A percentile compares a stretch with the other conserved stretches of the same genome.
phyloP scores from a whole-genome alignment of 768 basidiomycete genomes.

The Pleurotus ostreatus region DNA sequence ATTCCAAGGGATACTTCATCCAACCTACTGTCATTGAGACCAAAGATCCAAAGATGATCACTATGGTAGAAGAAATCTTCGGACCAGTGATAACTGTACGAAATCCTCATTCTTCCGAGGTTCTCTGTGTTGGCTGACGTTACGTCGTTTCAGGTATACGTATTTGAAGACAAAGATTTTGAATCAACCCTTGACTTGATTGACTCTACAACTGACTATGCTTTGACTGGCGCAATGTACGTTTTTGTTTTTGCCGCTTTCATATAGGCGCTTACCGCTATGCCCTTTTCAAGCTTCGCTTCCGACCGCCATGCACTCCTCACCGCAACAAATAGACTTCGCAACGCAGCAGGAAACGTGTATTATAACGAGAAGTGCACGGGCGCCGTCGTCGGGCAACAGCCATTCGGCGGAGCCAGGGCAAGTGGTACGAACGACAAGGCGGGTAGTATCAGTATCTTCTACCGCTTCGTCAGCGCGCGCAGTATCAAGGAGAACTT shows the following conservation, averaged over 20 bases:
- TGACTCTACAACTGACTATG: slow-evolving; percentile 84
- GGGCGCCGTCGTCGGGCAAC: slow-evolving; percentile 95
- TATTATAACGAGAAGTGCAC: slow-evolving; percentile 99
- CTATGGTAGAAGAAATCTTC: slow-evolving; percentile 95
- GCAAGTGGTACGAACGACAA: slow-evolving; percentile 98
- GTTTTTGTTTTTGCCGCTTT: slow-evolving; percentile 23
- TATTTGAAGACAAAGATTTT: slow-evolving; percentile 84
- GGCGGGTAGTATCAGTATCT: slow-evolving; percentile 74
- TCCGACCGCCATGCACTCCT: slow-evolving; percentile 77
- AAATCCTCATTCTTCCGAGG: background rate
- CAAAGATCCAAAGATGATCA: slow-evolving; percentile 83
- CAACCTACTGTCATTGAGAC: slow-evolving; percentile 93
- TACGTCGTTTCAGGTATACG: slow-evolving; percentile 54
- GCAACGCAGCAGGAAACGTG: slow-evolving; percentile 92
- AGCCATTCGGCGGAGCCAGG: slow-evolving; percentile 94
- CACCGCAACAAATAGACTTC: slow-evolving; percentile 74
- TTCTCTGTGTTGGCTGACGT: background rate
- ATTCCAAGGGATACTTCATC: slow-evolving; percentile 90
- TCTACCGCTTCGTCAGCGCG: slow-evolving; percentile 77
- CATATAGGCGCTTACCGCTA: slow-evolving; percentile 9
- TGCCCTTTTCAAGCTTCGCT: slow-evolving; percentile 58
- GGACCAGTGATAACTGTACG: slow-evolving; percentile 89
- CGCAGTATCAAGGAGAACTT: slow-evolving; percentile 98
- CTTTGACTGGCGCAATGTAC: slow-evolving; percentile 91
- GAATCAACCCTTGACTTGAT: slow-evolving; percentile 86